Evolutionary conservation across 495 filamentous ascomycete genomes (phyloP), one percentile per base, ranked within the genome.

Genomic region (Penicillium macrosclerotiorum): DNA sequence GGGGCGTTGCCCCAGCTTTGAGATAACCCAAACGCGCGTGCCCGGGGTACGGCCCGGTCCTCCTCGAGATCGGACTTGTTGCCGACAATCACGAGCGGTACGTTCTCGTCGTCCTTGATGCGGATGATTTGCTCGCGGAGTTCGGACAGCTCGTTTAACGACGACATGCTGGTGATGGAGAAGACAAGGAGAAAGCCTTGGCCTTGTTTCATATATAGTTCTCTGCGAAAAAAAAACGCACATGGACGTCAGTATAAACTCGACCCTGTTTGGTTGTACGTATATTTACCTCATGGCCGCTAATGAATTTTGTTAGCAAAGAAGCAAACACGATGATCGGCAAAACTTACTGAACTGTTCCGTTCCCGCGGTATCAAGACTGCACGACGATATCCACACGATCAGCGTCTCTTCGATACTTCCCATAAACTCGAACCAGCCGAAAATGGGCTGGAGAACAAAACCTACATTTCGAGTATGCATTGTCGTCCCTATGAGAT

Each of bases 101-200:
- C 83, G 37, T 82, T 84, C 45, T 88, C 84, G 65, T 95, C 89
- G 62, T 95, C 90, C 71, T 97, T 98, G 66, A 97, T 96, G 43
- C 90, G 89, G 46, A 94, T 85, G 57, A 98, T 97, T 69, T 96
- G 90, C 58, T 97, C 93, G 37, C 90, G 86, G 37, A 98, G 79
- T 57, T 90, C 88, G 50, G 81, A 76, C 16, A 98, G 83, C 62
- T 98, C 93, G 57, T 83, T 80, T 19, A 98, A 76, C 37, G 89
- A 95, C 55, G 83, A 84, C 59, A 81, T 77, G 56, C 86, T 93
- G 23, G 91, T 95, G 60, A 97, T 98, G 59, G 88, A 94, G 74
- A 97, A 98, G 51, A 97, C 93, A 41, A 98, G 79, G 45, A 98
- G 82, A 68, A 98, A 98, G 2, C 94, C 93, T 75, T 98, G 93